Evolutionary conservation across 2,329 filamentous ascomycete species (phyloP), one percentile per base, ranked within the genome.

Genomic region (Curvularia sp.): DNA sequence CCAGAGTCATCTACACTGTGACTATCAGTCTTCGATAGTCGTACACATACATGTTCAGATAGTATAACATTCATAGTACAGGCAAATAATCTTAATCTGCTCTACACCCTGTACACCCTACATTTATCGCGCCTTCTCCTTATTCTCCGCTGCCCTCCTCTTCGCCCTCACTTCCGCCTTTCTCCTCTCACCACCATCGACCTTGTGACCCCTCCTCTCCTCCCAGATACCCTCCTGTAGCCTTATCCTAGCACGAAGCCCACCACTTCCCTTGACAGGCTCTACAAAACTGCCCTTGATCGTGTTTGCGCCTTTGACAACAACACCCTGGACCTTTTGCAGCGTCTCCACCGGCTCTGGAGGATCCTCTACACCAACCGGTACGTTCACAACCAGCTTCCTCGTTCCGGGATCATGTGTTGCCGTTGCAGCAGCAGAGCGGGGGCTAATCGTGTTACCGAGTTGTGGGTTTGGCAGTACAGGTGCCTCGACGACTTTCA

Each of bases 131-230:
- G 81, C 82, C 71, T 84, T 84, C 64, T 91, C 92, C 78, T 89
- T 91, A 66, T 91, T 88, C 81, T 93, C 91, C 35, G 88, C 88
- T 51, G 90, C 88, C 65, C 89, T 86, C 80, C 88, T 89, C 88
- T 96, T 97, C 69, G 93, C 92, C 70, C 91, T 85, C 52, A 97
- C 88, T 81, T 96, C 89, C 15, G 90, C 91, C 77, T 86, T 88
- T 78, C 95, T 87, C 77, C 95, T 88, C 84, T 99, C 95, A 83
- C 95, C 95, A 73, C 95, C 95, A 79, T 98, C 93, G 66, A 99
- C 89, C 88, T 98, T 98, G 72, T 88, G 87, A 28, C 95, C 94
- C 70, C 89, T 85, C 75, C 85, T 89, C 71, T 93, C 84, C 82
- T 98, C 94, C 95, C 94, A 98, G 82, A 98, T 89, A 9, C 94